phyloP scores from a whole-genome alignment of 2,329 filamentous ascomycete species.

The Cytospora piceae region DNA sequence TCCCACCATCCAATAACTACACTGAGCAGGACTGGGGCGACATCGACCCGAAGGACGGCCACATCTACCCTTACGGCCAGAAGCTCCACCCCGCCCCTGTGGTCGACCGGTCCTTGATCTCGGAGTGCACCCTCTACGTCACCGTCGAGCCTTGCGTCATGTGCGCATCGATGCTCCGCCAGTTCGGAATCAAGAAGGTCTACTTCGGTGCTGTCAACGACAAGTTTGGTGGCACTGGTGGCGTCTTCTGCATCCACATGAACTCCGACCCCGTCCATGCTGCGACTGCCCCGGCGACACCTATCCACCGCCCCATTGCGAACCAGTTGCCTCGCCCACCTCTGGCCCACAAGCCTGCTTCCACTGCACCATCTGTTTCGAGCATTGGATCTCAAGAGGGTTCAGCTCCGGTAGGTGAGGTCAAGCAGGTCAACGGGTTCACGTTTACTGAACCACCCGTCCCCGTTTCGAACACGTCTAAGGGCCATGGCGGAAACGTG shows the following conservation, averaged over 20 bases:
- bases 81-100: conserved; percentile 58
- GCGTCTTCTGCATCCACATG: conserved; percentile 84
- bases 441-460: conserved; percentile 28
- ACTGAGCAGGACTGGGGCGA: conserved; percentile 52
- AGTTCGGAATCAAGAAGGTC: conserved; percentile 84
- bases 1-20: conserved; percentile 10
- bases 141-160: conserved; percentile 99
- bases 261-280: conserved; percentile 50
- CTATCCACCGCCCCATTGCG: conserved; percentile 36
- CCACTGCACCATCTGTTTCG: conserved; percentile 23
- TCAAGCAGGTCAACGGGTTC: conserved; percentile 26
- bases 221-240: conserved; percentile 93
- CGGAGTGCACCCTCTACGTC: conserved; percentile 81
- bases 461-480: conserved; percentile 36
- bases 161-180: conserved; percentile 91
- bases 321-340: conserved; percentile 26
- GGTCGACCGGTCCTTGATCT: conserved; percentile 70
- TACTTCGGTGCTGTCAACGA: conserved; percentile 97
- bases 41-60: conserved; percentile 57
- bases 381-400: conserved; percentile 30
- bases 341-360: conserved; percentile 27
- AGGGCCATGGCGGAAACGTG: conserved; percentile 67
- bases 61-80: conserved; percentile 65
- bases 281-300: conserved; percentile 33
- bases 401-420: conserved; percentile 17